phyloP scores from a whole-genome alignment of 352 stramenopile genomes.

The Globisporangium polare region DNA sequence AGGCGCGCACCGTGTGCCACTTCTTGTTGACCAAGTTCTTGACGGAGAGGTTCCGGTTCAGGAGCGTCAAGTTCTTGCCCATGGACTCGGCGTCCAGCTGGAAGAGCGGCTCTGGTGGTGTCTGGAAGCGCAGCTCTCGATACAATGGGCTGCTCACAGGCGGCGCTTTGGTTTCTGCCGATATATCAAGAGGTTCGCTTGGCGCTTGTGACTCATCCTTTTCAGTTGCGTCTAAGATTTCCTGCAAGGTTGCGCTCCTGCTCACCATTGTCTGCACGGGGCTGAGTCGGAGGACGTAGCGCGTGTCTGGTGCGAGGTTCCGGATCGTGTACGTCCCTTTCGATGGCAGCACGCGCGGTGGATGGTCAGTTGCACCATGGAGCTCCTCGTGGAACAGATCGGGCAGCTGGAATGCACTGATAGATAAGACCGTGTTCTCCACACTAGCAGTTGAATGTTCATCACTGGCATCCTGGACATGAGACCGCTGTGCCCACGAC shows the following conservation, averaged over 20 bases:
- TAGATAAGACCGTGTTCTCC: slow-evolving; percentile 6
- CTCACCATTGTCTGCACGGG: slow-evolving; percentile 13
- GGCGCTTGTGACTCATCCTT: neutral
- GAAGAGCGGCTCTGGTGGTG: slow-evolving; percentile 54
- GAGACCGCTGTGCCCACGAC: slow-evolving; percentile 22
- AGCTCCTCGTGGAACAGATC: neutral
- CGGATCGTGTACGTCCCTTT: slow-evolving; percentile 37
- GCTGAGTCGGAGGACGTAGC: slow-evolving; percentile 32
- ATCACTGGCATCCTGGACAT: neutral
- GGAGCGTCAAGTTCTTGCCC: slow-evolving; percentile 77
- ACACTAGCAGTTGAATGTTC: neutral
- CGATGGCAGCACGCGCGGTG: slow-evolving; percentile 22
- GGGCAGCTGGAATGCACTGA: slow-evolving; percentile 2
- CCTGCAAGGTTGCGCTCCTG: neutral
- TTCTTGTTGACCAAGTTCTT: slow-evolving; percentile 89
- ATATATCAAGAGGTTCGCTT: neutral
- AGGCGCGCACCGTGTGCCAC: slow-evolving; percentile 83
- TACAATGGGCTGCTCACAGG: neutral
- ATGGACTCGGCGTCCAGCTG: slow-evolving; percentile 54
- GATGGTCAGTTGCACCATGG: neutral
- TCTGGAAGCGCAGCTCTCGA: slow-evolving; percentile 37
- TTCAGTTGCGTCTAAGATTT: neutral
- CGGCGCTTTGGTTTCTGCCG: neutral
- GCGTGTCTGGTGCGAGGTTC: slow-evolving; percentile 42
- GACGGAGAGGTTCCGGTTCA: slow-evolving; percentile 73